These are phyloP conservation scores for Areca catechu DNA, from an alignment of 176 grass and related monocot genomes.

Conservation along the genomic window DNA sequence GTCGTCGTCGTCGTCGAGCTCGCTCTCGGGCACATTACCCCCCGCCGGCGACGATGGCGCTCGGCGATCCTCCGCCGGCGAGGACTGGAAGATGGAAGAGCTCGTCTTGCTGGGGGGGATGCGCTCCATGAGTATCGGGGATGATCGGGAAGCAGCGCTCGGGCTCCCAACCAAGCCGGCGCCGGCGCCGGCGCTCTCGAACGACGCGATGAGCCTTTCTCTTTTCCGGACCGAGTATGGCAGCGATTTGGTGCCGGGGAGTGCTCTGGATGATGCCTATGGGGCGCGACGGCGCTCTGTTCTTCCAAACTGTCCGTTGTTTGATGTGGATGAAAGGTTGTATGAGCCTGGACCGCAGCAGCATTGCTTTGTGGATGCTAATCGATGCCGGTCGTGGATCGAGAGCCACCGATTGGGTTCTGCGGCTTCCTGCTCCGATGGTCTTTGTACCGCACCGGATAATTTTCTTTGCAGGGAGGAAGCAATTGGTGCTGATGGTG, in stretches of 20 bases:
- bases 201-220: too few relatives aligned
- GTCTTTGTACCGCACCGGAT: not conserved
- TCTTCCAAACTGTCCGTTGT: not conserved
- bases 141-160: too few relatives aligned
- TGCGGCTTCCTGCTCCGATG: too few relatives aligned
- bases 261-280: not conserved
- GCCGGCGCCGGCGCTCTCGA: too few relatives aligned
- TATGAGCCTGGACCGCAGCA: not conserved
- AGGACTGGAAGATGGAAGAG: too few relatives aligned
- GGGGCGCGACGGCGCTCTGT: not conserved
- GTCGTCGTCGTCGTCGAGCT: not conserved
- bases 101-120: not conserved
- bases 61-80: not conserved
- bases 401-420: too few relatives aligned
- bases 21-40: not conserved
- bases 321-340: not conserved
- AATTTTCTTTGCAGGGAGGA: not conserved
- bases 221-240: not conserved
- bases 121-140: not conserved
- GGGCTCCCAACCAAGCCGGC: too few relatives aligned
- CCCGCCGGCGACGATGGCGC: not conserved
- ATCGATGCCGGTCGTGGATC: not conserved
- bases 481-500: not conserved
- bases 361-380: slow-evolving; percentile 2
- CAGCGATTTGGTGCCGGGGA: not conserved